Conservation (phyloP, 2,329 filamentous ascomycete genomes). For the Gaeumannomyces tritici region DNA sequence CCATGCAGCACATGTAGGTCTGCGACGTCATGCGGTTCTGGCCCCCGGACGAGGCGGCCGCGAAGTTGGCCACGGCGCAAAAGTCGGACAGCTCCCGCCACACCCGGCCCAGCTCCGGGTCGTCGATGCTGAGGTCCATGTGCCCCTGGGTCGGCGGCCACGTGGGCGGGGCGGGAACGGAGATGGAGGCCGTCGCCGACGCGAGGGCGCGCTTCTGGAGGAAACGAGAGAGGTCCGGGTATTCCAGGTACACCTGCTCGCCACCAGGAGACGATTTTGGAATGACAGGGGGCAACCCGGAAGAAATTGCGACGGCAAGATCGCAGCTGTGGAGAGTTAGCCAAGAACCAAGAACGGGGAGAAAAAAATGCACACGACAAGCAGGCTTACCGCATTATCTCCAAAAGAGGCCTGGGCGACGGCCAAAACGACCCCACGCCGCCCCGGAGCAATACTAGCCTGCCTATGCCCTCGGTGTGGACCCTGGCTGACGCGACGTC, state of each 20-base stretch:
- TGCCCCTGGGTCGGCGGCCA: no score
- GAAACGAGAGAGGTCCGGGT: constrained; percentile 33
- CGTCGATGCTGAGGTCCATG: constrained; percentile 4
- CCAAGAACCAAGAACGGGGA: no score
- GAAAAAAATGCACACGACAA: neutral
- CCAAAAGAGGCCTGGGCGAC: neutral
- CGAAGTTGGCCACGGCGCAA: constrained; percentile 14
- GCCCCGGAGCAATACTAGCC: neutral
- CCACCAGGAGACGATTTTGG: neutral
- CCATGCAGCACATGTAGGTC: constrained; percentile 19
- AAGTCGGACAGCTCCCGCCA: constrained; percentile 15
- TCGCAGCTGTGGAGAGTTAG: neutral
- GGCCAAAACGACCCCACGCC: neutral
- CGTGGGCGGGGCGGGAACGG: constrained; percentile 18
- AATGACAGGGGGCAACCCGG: neutral
- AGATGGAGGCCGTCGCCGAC: constrained; percentile 15
- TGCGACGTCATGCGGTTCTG: constrained; percentile 10
- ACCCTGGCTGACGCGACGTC: neutral
- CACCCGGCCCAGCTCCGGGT: constrained; percentile 7
- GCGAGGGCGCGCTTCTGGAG: constrained; percentile 46
- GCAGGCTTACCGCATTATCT: neutral
- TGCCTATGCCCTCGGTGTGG: neutral
- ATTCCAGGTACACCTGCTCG: neutral
- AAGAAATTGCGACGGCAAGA: neutral
- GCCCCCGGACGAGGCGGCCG: constrained; percentile 4